Evolutionary conservation across 148 eudicot species (phyloP).

Genomic region (Chenopodium berlandieri): DNA sequence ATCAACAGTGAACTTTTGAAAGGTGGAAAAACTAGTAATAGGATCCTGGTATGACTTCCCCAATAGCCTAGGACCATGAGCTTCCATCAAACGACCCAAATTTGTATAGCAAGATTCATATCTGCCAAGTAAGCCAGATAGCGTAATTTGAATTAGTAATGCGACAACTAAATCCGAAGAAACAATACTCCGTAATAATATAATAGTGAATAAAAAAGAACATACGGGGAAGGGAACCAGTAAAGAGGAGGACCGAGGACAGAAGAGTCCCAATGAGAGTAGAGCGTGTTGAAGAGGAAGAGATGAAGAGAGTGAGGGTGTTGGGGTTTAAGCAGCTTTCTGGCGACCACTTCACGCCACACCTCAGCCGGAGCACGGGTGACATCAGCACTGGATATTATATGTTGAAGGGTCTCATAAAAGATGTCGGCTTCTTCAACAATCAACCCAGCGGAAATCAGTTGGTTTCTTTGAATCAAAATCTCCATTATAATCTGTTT

Average conservation of each 20-base stretch:
- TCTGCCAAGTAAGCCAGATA: slow-evolving; percentile 25
- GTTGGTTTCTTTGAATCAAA: slow-evolving; percentile 21
- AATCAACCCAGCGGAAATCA: slow-evolving; percentile 45
- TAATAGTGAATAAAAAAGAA: background rate
- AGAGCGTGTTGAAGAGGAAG: slow-evolving; percentile 56
- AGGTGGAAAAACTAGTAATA: slow-evolving; percentile 56
- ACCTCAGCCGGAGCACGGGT: slow-evolving; percentile 29
- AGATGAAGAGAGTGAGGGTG: slow-evolving; percentile 80
- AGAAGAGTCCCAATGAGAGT: slow-evolving; percentile 54
- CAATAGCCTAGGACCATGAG: slow-evolving; percentile 65
- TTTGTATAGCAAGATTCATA: slow-evolving; percentile 53
- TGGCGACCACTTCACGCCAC: slow-evolving; percentile 66
- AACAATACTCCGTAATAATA: too few species aligned
- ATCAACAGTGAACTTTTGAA: slow-evolving; percentile 59
- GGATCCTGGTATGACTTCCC: slow-evolving; percentile 81
- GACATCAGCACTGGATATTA: slow-evolving; percentile 12
- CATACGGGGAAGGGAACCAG: slow-evolving; percentile 90
- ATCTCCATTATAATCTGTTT: background rate
- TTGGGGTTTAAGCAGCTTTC: slow-evolving; percentile 52
- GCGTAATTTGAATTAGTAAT: too few species aligned
- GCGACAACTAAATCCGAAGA: too few species aligned
- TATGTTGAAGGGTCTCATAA: slow-evolving; percentile 26
- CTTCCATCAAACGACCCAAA: slow-evolving; percentile 80
- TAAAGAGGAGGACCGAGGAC: slow-evolving; percentile 70
- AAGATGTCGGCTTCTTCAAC: slow-evolving; percentile 44